Evolutionary conservation across 495 filamentous ascomycete genomes (phyloP).

Genomic region (Daldinia vernicosa): DNA sequence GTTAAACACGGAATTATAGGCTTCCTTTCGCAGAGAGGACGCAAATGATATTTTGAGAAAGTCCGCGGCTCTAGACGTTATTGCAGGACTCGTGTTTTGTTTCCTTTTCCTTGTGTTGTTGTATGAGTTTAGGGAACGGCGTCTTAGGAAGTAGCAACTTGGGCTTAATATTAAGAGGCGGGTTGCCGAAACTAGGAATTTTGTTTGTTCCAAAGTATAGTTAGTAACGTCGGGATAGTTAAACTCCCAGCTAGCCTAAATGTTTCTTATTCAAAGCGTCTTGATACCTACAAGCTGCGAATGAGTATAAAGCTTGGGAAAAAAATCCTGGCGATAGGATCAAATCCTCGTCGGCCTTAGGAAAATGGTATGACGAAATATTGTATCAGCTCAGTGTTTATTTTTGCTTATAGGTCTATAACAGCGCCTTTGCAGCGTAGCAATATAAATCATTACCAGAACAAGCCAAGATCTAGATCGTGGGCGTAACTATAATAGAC

Average conservation of each 20-base stretch:
- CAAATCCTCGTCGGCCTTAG: background rate
- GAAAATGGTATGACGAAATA: background rate
- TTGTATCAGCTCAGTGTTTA: background rate
- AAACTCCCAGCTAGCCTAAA: background rate
- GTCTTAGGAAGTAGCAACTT: constrained; percentile 12
- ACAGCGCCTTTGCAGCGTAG: background rate
- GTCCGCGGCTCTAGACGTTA: background rate
- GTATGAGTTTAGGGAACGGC: constrained; percentile 42
- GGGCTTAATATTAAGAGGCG: background rate
- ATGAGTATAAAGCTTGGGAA: background rate
- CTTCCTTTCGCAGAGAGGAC: background rate
- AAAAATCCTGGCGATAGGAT: background rate
- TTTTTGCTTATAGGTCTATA: background rate
- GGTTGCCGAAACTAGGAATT: background rate
- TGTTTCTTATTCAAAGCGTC: background rate
- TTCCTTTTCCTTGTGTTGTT: constrained; percentile 45
- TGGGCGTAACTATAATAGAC: constrained; percentile 5
- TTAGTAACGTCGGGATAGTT: background rate
- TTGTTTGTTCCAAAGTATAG: background rate
- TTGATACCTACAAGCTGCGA: background rate
- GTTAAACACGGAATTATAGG: background rate
- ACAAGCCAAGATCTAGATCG: background rate
- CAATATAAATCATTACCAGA: background rate
- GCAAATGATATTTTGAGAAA: background rate
- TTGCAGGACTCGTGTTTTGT: background rate